Conservation (phyloP, 2,329 filamentous ascomycete genomes). For the Aspergillus carbonarius region DNA sequence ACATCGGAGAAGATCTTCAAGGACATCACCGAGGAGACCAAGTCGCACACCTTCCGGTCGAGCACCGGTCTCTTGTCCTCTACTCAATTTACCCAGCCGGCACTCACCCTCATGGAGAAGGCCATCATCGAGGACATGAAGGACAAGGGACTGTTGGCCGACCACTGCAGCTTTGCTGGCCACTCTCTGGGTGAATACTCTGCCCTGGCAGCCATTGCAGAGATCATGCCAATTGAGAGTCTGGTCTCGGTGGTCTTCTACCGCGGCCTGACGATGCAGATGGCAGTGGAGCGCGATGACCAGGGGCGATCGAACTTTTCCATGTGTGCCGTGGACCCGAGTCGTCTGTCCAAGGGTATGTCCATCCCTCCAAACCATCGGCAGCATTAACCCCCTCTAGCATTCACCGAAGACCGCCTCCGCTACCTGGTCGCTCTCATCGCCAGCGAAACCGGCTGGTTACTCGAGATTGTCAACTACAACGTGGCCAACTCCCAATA, state of each 20-base stretch:
- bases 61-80: slow-evolving; percentile 88
- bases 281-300: slow-evolving; percentile 91
- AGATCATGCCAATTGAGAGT: slow-evolving; percentile 95
- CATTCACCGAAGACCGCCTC: not conserved
- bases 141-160: slow-evolving; percentile 84
- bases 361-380: slow-evolving; percentile 53
- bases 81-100: slow-evolving; percentile 95
- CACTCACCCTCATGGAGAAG: slow-evolving; percentile 96
- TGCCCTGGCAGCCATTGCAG: slow-evolving; percentile 84
- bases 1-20: slow-evolving; percentile 93
- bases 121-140: slow-evolving; percentile 98
- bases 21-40: slow-evolving; percentile 83
- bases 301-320: slow-evolving; percentile 90
- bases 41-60: slow-evolving; percentile 90
- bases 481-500: slow-evolving; percentile 66
- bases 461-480: slow-evolving; percentile 97
- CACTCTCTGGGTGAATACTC: slow-evolving; percentile 97
- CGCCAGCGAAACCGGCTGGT: slow-evolving; percentile 82
- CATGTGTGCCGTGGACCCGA: slow-evolving; percentile 97
- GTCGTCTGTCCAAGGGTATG: slow-evolving; percentile 75
- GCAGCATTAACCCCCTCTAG: not conserved
- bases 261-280: slow-evolving; percentile 97
- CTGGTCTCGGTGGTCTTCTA: slow-evolving; percentile 97
- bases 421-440: slow-evolving; percentile 52
- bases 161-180: slow-evolving; percentile 90